A percentile compares a stretch with the other conserved stretches of the same genome.
phyloP scores from a whole-genome alignment of 2,329 filamentous ascomycete species.

The Cercospora zeina region DNA sequence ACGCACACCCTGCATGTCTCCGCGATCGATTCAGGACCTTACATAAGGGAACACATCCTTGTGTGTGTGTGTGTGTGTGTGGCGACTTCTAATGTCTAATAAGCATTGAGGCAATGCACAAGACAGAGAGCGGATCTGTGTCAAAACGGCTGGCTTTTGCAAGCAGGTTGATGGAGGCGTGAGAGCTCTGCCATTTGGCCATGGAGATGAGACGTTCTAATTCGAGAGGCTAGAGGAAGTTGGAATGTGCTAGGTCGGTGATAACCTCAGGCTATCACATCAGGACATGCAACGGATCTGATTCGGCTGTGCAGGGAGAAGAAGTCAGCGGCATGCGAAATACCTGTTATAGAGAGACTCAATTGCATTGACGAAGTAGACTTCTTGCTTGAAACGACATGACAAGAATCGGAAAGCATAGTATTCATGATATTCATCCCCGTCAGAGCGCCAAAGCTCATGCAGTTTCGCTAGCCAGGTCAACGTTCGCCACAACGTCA shows the following conservation, averaged over 20 bases:
- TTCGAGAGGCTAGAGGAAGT: too few relatives aligned
- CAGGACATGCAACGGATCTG: not conserved
- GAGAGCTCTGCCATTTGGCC: not conserved
- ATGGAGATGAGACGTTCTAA: not conserved
- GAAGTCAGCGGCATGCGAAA: not conserved
- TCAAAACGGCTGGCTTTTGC: too few relatives aligned
- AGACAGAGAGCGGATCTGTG: too few relatives aligned
- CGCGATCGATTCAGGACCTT: too few relatives aligned
- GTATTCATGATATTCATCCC: slow-evolving; percentile 7
- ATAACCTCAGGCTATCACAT: too few relatives aligned
- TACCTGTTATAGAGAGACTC: not conserved
- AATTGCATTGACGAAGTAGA: not conserved
- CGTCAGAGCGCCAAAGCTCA: not conserved
- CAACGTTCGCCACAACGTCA: not conserved
- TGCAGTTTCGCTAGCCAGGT: not conserved
- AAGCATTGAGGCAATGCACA: too few relatives aligned
- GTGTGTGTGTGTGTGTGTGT: too few relatives aligned
- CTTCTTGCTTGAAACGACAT: not conserved
- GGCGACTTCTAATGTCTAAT: too few relatives aligned
- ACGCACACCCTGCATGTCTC: too few relatives aligned
- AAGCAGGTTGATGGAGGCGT: too few relatives aligned
- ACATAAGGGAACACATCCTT: too few relatives aligned
- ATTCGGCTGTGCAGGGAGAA: not conserved
- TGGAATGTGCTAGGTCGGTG: not conserved
- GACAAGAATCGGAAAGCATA: not conserved